Conservation (phyloP, 768 basidiomycete species). For the Trametopsis cervina region DNA sequence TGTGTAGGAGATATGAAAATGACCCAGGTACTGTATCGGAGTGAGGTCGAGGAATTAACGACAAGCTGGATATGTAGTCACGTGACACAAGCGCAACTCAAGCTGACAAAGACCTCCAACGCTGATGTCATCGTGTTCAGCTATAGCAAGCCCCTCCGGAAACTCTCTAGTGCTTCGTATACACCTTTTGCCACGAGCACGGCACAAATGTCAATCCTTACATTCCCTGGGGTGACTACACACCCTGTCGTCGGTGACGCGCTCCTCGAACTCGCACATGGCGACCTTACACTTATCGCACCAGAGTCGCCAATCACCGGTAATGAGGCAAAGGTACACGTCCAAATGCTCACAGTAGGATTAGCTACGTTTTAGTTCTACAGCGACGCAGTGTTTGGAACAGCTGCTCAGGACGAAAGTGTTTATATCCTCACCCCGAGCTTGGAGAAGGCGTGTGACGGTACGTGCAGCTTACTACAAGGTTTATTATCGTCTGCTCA, state of each 20-base stretch:
- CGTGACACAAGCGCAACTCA: no score
- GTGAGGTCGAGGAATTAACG: no score
- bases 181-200: not conserved
- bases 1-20: no score
- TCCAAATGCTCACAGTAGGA: slow-evolving; percentile 11
- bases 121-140: not conserved
- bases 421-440: slow-evolving; percentile 11
- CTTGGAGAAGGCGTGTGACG: slow-evolving; percentile 9
- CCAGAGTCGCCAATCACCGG: not conserved
- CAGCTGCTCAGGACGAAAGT: slow-evolving; percentile 9
- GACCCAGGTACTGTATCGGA: no score
- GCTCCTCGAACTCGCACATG: slow-evolving; percentile 13
- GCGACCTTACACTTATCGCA: slow-evolving; percentile 15
- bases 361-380: slow-evolving; percentile 12
- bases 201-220: not conserved
- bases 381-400: slow-evolving; percentile 9
- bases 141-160: not conserved
- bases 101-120: no score
- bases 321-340: not conserved
- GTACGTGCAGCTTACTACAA: slow-evolving; percentile 1
- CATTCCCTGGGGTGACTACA: slow-evolving; percentile 14
- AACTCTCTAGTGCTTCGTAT: not conserved
- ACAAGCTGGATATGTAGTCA: no score
- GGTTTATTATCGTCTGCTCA: no score
- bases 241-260: slow-evolving; percentile 17